phyloP scores from a whole-genome alignment of 352 stramenopile species.

The Thalassiosira livingstoniorum region DNA sequence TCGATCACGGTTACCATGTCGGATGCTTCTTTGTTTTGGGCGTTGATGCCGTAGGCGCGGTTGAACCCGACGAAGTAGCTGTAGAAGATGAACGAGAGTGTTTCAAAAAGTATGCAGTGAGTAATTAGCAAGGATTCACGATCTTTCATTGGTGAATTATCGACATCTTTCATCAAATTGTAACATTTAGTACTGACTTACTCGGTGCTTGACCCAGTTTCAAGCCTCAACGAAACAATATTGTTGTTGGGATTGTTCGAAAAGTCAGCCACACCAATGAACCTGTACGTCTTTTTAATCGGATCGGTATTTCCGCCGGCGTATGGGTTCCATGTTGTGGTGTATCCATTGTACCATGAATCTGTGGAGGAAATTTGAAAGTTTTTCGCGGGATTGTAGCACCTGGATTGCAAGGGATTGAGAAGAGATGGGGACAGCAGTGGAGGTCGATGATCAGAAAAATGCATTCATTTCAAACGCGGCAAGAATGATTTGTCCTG shows the following conservation, averaged over 20 bases:
- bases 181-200: too few species aligned
- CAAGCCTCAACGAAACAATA: not conserved
- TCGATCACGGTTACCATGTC: not conserved
- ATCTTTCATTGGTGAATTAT: too few species aligned
- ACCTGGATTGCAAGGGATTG: constrained; percentile 12
- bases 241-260: not conserved
- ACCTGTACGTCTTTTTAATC: not conserved
- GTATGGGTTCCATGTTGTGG: not conserved
- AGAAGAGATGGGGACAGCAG: too few species aligned
- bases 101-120: too few species aligned
- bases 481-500: too few species aligned
- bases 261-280: not conserved
- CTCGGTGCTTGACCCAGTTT: not conserved
- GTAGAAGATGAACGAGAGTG: too few species aligned
- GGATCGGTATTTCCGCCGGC: not conserved
- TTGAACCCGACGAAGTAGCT: not conserved
- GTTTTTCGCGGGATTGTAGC: constrained; percentile 64
- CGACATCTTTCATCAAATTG: too few species aligned
- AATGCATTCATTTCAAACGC: too few species aligned
- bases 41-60: not conserved
- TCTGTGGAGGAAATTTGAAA: constrained; percentile 51
- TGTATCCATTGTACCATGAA: not conserved
- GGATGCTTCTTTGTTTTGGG: not conserved
- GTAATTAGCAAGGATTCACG: too few species aligned
- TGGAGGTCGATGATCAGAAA: too few species aligned